phyloP scores from a whole-genome alignment of 768 basidiomycete species.

The Leccinum pellstonianum region DNA sequence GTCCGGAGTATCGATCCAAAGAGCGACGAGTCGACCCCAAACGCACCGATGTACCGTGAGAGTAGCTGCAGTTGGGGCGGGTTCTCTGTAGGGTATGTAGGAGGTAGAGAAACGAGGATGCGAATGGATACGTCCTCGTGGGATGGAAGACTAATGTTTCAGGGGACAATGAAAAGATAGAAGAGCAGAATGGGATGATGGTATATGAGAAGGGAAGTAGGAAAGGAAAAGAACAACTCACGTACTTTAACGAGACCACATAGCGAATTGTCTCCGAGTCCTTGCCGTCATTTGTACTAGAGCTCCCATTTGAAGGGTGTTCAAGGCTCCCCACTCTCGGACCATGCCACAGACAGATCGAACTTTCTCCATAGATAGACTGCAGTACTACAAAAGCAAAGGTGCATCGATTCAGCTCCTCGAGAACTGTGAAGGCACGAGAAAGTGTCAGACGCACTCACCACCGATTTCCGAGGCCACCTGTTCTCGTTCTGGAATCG shows the following conservation, averaged over 20 bases:
- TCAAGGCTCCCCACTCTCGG: constrained; percentile 21
- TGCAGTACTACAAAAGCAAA: constrained; percentile 50
- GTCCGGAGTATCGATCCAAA: constrained; percentile 80
- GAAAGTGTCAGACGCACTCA: constrained; percentile 16
- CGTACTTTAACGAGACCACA: constrained; percentile 63
- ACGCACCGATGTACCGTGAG: constrained; percentile 80
- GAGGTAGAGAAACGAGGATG: constrained; percentile 57
- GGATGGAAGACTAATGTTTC: constrained; percentile 47
- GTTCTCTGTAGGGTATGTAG: constrained; percentile 59
- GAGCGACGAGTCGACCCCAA: constrained; percentile 66
- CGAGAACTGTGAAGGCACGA: background rate
- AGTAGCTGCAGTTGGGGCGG: constrained; percentile 84
- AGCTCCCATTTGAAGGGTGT: background rate
- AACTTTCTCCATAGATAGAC: constrained; percentile 76
- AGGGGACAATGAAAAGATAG: background rate
- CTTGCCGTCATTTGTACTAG: constrained; percentile 17
- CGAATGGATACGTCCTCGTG: constrained; percentile 52
- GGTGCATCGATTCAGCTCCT: constrained; percentile 1
- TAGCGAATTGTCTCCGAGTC: constrained; percentile 52
- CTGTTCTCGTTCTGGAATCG: constrained; percentile 39
- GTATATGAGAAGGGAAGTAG: background rate
- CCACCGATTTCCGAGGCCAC: constrained; percentile 50
- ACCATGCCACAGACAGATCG: constrained; percentile 59
- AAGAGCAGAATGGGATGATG: background rate
- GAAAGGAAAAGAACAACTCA: constrained; percentile 6